Conservation (phyloP, 148 eudicot genomes). For the Diospyros lotus region DNA sequence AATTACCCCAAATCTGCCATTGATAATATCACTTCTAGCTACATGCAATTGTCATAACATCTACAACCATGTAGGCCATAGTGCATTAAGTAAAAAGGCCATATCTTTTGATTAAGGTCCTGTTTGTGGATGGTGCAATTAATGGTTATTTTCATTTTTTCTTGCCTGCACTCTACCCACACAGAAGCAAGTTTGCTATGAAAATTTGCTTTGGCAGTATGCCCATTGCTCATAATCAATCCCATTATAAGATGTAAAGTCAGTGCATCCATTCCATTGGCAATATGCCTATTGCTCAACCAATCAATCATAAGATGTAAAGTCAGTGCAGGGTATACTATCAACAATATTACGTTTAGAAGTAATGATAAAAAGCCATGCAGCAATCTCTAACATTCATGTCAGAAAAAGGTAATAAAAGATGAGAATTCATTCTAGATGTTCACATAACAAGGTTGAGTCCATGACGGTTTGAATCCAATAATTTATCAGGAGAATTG, state of each 20-base stretch:
- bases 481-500: neutral
- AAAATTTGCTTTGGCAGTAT: neutral
- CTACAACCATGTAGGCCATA: neutral
- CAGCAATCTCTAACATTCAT: conserved; percentile 1
- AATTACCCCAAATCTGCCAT: neutral
- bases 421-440: neutral
- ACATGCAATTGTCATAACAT: neutral
- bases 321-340: too few relatives aligned
- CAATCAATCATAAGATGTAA: too few relatives aligned
- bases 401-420: neutral
- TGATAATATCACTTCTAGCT: neutral
- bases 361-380: neutral
- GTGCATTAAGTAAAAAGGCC: neutral
- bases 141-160: neutral
- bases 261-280: neutral
- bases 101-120: too few relatives aligned
- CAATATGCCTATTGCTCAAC: neutral
- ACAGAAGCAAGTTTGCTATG: neutral
- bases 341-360: too few relatives aligned
- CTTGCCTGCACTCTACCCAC: neutral
- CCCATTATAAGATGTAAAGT: neutral
- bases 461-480: neutral
- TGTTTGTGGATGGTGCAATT: too few relatives aligned
- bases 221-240: neutral
- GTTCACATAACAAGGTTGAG: neutral